phyloP scores from a whole-genome alignment of 2,329 filamentous ascomycete genomes.

The Ceratocystis colombiana region DNA sequence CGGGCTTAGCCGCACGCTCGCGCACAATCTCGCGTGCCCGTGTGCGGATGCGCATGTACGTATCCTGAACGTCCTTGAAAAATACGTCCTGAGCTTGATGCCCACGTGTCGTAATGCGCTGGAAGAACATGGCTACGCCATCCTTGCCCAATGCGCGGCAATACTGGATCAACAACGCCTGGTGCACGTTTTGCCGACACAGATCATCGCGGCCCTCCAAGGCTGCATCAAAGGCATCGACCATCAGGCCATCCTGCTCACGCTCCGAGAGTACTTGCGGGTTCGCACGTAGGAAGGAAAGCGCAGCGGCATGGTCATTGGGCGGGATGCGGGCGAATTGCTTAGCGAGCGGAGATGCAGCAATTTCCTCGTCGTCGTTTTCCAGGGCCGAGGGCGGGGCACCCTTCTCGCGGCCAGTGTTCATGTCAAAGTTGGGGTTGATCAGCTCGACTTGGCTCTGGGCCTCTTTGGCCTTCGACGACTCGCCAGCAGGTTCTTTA shows the following conservation, averaged over 20 bases:
- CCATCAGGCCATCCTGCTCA: conserved; percentile 81
- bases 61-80: conserved; percentile 81
- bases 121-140: conserved; percentile 88
- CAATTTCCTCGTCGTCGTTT: conserved; percentile 61
- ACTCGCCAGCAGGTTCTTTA: conserved; percentile 33
- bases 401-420: conserved; percentile 25
- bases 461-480: conserved; percentile 41
- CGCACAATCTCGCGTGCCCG: conserved; percentile 61
- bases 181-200: conserved; percentile 80
- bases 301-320: conserved; percentile 61
- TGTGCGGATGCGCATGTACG: conserved; percentile 69
- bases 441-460: conserved; percentile 24
- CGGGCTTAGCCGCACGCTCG: conserved; percentile 42
- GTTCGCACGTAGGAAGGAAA: conserved; percentile 69
- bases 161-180: conserved; percentile 86
- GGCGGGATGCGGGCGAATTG: conserved; percentile 69
- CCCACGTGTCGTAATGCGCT: conserved; percentile 77
- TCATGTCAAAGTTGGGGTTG: conserved; percentile 49
- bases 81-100: conserved; percentile 90
- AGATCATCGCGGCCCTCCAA: conserved; percentile 66
- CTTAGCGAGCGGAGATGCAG: conserved; percentile 67
- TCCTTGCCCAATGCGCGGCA: conserved; percentile 82
- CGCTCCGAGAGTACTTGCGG: conserved; percentile 69
- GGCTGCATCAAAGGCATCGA: conserved; percentile 84
- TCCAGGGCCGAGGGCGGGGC: conserved; percentile 29